phyloP scores from a whole-genome alignment of 371 early-diverging fungal species.

The Circinella umbellata region DNA sequence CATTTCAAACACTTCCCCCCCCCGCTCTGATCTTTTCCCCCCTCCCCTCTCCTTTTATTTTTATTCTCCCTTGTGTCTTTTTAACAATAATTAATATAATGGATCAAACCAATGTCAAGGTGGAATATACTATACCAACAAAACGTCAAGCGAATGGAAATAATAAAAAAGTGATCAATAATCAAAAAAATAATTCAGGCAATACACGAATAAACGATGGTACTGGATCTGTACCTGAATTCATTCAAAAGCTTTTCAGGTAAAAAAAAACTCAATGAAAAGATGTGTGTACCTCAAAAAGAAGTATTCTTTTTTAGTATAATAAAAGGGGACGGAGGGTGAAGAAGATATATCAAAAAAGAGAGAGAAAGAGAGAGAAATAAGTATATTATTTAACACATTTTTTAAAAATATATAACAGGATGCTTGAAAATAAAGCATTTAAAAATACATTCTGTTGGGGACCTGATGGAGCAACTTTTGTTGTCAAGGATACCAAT shows the following conservation, averaged over 20 bases:
- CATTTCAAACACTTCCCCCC: not conserved
- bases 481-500: constrained; percentile 82
- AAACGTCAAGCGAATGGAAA: not conserved
- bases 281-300: too few species aligned
- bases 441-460: constrained; percentile 72
- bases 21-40: not conserved
- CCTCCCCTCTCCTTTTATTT: not conserved
- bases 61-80: too few species aligned
- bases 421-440: constrained; percentile 73
- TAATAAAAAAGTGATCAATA: constrained; percentile 1
- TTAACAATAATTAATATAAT: not conserved
- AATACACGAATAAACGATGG: constrained; percentile 16
- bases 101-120: constrained; percentile 14
- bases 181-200: constrained; percentile 8
- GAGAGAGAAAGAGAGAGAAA: too few species aligned
- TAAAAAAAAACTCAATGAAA: not conserved
- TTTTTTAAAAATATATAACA: too few species aligned
- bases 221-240: constrained; percentile 23
- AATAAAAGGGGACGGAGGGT: too few species aligned
- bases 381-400: too few species aligned
- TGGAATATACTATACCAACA: constrained; percentile 8
- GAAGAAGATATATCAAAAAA: too few species aligned
- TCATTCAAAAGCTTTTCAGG: constrained; percentile 27
- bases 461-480: constrained; percentile 79
- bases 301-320: too few species aligned